A percentile compares a stretch with the other conserved stretches of the same genome.
phyloP scores from a whole-genome alignment of 1,284 basidiomycete genomes.

The Mycena citricolor region DNA sequence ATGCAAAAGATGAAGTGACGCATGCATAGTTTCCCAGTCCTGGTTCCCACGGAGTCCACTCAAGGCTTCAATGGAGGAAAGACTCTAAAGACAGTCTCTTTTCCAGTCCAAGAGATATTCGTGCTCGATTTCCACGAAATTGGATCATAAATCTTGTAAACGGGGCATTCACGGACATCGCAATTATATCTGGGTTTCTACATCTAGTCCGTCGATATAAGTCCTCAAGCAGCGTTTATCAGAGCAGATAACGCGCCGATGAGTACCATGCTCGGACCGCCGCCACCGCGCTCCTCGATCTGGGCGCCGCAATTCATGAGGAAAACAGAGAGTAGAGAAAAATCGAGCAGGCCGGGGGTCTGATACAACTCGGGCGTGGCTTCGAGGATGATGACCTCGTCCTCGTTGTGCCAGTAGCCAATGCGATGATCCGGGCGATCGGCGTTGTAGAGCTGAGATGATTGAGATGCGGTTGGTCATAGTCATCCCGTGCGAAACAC shows the following conservation, averaged over 20 bases:
- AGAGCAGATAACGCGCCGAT: slow-evolving; percentile 7
- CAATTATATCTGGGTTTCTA: too few species aligned
- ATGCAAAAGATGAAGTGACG: too few species aligned
- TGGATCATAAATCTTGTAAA: too few species aligned
- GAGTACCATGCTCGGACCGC: not conserved
- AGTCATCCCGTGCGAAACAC: too few species aligned
- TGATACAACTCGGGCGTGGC: slow-evolving; percentile 10
- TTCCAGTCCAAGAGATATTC: too few species aligned
- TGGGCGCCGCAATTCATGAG: slow-evolving; percentile 15
- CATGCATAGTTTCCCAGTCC: too few species aligned
- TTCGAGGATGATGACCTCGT: slow-evolving; percentile 9
- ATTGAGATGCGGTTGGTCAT: too few species aligned
- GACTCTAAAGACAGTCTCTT: too few species aligned
- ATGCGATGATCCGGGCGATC: slow-evolving; percentile 6
- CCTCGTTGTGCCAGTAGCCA: slow-evolving; percentile 15
- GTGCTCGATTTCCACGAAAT: too few species aligned
- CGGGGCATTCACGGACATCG: too few species aligned
- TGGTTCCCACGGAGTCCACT: too few species aligned
- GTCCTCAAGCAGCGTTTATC: slow-evolving; percentile 14
- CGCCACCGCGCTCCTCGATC: slow-evolving; percentile 8
- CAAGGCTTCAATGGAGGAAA: too few species aligned
- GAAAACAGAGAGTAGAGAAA: slow-evolving; percentile 13
- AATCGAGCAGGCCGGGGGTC: slow-evolving; percentile 9
- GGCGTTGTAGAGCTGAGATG: slow-evolving; percentile 7
- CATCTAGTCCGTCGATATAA: not conserved